Base-by-base conservation (phyloP, 306 rosid species). In the Chamaecrista fasciculata region DNA sequence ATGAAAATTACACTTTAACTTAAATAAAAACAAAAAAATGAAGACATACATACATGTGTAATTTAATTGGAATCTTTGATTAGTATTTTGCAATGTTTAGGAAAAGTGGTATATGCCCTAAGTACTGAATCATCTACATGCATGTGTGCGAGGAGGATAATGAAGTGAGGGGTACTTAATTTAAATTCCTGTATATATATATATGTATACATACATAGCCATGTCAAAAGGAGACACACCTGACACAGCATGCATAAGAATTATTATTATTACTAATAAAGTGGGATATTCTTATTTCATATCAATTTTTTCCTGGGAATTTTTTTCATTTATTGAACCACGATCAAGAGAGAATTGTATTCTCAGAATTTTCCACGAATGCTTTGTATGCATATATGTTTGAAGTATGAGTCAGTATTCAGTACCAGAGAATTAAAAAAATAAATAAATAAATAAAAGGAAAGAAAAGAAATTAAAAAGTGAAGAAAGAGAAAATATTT, bases 51-150 rank as follows among this genome's bases (percentile, higher is more conserved):
- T 33, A 33, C 4, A 33, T 33, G 6, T 33, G 6, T 33, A 29
- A 33, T 33, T 1, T 33, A 33, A 33, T 31, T 59, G 43, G 67
- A 78, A 59, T 55, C 66, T 72, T 37, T 8, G 6, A 33, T 33
- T 2, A 3, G n/a, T n/a, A n/a, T n/a, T 42, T 57, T 42, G 4
- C 7, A 19, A 71, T 57, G 56, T 56, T 28, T 34, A 42, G 44
- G 19, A 53, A 50, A 47, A 24, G 20, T 16, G 42, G 90, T 62
- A 87, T 83, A 85, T 87, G 88, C 85, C 63, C 64, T 26, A 57
- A 43, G 24, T 69, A 73, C 70, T 73, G 56, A 70, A 76, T 77
- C 80, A 78, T 60, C 75, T 76, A 42, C 34, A 1, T 14, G 39
- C 77, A 49, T 69, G 57, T 62, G 65, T 59, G 69, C 40, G 51